These are phyloP conservation scores for Curvularia sp. DNA, from an alignment of 2,329 filamentous ascomycete genomes.

Conservation along the genomic window DNA sequence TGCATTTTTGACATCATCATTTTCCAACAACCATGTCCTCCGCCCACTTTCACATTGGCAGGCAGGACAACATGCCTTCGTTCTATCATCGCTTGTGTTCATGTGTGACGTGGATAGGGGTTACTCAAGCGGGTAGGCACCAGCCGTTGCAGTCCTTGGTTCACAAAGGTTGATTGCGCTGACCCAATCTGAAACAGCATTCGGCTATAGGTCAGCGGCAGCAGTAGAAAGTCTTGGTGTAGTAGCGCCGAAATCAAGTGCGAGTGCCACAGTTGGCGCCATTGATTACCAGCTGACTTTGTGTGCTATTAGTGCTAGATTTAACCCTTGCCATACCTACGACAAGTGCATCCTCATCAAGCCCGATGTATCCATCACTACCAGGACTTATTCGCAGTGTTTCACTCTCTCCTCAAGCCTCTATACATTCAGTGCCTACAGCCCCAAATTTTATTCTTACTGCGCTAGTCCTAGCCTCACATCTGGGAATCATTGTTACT, in stretches of 20 bases:
- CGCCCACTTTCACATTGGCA: constrained; percentile 11
- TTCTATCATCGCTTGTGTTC: constrained; percentile 32
- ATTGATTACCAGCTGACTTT: constrained; percentile 1
- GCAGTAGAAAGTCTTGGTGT: constrained; percentile 15
- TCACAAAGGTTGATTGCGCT: constrained; percentile 18
- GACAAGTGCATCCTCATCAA: constrained; percentile 8
- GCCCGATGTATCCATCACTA: constrained; percentile 20
- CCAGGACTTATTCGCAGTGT: constrained; percentile 5
- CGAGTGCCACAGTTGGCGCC: constrained; percentile 6
- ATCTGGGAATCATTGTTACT: constrained; percentile 15
- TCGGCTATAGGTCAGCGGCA: constrained; percentile 16
- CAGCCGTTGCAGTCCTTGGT: constrained; percentile 9
- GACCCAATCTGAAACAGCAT: constrained; percentile 25
- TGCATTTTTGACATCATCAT: constrained; percentile 14
- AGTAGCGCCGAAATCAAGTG: constrained; percentile 30
- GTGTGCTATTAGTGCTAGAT: constrained; percentile 1
- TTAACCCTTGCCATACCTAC: constrained; percentile 14
- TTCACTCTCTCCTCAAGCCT: not conserved
- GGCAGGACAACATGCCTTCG: constrained; percentile 12
- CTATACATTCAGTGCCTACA: constrained; percentile 17
- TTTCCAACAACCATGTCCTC: constrained; percentile 22
- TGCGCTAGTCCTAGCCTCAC: constrained; percentile 6
- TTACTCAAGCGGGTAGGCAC: constrained; percentile 33
- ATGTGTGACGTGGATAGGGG: constrained; percentile 27
- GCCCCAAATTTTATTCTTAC: constrained; percentile 10